A percentile compares a stretch with the other conserved stretches of the same genome.
Conservation (phyloP, 2,329 filamentous ascomycete species). For the Cordyceps fumosorosea region DNA sequence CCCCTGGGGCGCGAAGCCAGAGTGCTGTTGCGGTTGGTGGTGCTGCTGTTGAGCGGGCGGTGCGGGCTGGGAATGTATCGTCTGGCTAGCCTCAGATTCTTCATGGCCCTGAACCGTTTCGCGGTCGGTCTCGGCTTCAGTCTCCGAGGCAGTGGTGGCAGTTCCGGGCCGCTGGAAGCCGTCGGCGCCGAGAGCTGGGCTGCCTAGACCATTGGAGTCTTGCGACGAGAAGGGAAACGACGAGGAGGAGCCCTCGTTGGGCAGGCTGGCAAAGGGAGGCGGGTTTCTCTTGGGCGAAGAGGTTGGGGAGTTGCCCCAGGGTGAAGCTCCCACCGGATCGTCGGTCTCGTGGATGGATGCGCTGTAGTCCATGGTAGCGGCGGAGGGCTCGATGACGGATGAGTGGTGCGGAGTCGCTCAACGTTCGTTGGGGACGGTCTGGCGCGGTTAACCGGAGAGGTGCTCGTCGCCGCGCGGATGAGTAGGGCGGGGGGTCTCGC, state of each 20-base stretch:
- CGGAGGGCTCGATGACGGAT: slow-evolving; percentile 5
- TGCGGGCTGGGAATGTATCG: slow-evolving; percentile 18
- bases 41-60: slow-evolving; percentile 24
- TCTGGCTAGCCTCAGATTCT: background rate
- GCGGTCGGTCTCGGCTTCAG: slow-evolving; percentile 33
- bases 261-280: slow-evolving; percentile 35
- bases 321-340: slow-evolving; percentile 44
- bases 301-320: slow-evolving; percentile 49
- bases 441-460: background rate
- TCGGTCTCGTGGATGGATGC: slow-evolving; percentile 49
- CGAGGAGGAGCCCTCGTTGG: slow-evolving; percentile 33
- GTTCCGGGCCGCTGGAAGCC: slow-evolving; percentile 41
- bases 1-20: slow-evolving; percentile 23
- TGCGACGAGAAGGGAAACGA: slow-evolving; percentile 40
- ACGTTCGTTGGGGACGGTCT: background rate
- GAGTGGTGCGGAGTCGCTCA: slow-evolving; percentile 5
- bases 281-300: slow-evolving; percentile 43
- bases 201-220: slow-evolving; percentile 37
- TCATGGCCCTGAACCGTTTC: slow-evolving; percentile 20
- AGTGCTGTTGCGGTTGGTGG: slow-evolving; percentile 17
- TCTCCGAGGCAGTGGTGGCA: slow-evolving; percentile 39
- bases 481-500: background rate
- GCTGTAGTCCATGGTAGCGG: slow-evolving; percentile 49
- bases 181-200: slow-evolving; percentile 28
- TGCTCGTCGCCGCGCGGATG: background rate